These are phyloP conservation scores for Penicillium taxi DNA, from an alignment of 495 filamentous ascomycete genomes.

Conservation along the genomic window DNA sequence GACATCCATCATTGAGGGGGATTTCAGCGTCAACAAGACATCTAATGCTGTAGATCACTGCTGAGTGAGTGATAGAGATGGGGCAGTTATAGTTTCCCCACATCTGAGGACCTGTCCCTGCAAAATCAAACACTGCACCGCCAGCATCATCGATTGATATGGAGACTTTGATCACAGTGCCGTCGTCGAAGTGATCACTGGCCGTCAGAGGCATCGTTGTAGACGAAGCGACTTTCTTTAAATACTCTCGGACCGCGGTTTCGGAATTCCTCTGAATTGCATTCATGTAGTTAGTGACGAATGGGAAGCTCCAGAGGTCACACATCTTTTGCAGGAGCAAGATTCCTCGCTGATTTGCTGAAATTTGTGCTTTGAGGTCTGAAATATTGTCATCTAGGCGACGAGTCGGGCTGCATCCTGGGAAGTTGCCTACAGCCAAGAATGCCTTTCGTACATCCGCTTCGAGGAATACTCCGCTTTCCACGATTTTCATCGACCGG, in stretches of 20 bases:
- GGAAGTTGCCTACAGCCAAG: conserved; percentile 1
- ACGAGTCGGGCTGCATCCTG: conserved; percentile 1
- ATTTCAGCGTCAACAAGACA: conserved; percentile 1
- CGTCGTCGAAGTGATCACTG: conserved; percentile 2
- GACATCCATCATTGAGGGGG: conserved; percentile 3
- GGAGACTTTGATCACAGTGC: conserved; percentile 1
- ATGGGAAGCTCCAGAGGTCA: background rate
- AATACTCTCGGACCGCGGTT: background rate
- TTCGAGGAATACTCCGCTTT: conserved; percentile 1
- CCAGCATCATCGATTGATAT: conserved; percentile 1
- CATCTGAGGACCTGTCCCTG: conserved; percentile 3
- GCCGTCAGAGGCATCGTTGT: background rate
- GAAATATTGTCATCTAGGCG: conserved; percentile 3
- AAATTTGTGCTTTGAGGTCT: conserved; percentile 1
- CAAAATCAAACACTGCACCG: conserved; percentile 3
- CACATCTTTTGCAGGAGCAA: conserved; percentile 1
- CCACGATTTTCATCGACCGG: conserved; percentile 3
- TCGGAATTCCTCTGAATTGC: conserved; percentile 1
- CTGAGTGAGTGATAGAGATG: conserved; percentile 2
- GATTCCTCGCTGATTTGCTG: conserved; percentile 1
- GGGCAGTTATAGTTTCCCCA: conserved; percentile 4
- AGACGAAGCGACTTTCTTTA: background rate
- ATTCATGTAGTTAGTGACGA: conserved; percentile 1
- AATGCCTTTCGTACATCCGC: conserved; percentile 1
- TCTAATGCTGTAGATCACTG: conserved; percentile 1